phyloP scores from a whole-genome alignment of 306 rosid genomes.

The Begonia peltatifolia region DNA sequence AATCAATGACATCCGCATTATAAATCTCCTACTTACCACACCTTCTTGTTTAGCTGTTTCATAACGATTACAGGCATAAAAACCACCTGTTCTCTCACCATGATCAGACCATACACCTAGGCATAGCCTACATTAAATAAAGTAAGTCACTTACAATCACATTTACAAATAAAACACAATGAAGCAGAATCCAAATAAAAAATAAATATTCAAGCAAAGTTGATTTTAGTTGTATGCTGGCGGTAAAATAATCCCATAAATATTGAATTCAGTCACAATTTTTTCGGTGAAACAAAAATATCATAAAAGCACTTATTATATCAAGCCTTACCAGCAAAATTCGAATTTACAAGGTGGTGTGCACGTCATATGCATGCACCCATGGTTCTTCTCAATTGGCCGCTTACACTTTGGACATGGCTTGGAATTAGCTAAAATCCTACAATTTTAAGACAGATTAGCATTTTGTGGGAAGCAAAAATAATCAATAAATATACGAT shows the following conservation, averaged over 20 bases:
- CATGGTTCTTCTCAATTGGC: slow-evolving; percentile 74
- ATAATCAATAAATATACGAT: neutral
- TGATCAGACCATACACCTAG: slow-evolving; percentile 59
- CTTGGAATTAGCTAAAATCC: slow-evolving; percentile 80
- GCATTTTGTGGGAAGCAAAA: neutral
- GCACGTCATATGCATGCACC: slow-evolving; percentile 91
- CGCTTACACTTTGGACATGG: slow-evolving; percentile 92
- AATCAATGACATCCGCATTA: neutral
- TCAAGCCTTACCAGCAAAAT: slow-evolving; percentile 53
- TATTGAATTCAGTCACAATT: too few relatives aligned
- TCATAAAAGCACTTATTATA: neutral
- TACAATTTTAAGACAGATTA: slow-evolving; percentile 1
- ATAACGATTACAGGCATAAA: slow-evolving; percentile 57
- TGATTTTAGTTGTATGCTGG: too few relatives aligned
- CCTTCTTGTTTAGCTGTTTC: slow-evolving; percentile 19
- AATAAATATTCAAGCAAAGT: neutral
- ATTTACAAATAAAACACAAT: neutral
- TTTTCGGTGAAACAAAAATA: too few relatives aligned
- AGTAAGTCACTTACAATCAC: neutral
- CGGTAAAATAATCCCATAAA: too few relatives aligned
- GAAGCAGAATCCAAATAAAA: neutral
- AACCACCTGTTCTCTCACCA: slow-evolving; percentile 18
- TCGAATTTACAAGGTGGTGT: slow-evolving; percentile 73
- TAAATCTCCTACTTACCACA: slow-evolving; percentile 7
- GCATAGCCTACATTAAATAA: slow-evolving; percentile 58